phyloP scores from a whole-genome alignment of 257 asterid species.

The Solanum arcanum region DNA sequence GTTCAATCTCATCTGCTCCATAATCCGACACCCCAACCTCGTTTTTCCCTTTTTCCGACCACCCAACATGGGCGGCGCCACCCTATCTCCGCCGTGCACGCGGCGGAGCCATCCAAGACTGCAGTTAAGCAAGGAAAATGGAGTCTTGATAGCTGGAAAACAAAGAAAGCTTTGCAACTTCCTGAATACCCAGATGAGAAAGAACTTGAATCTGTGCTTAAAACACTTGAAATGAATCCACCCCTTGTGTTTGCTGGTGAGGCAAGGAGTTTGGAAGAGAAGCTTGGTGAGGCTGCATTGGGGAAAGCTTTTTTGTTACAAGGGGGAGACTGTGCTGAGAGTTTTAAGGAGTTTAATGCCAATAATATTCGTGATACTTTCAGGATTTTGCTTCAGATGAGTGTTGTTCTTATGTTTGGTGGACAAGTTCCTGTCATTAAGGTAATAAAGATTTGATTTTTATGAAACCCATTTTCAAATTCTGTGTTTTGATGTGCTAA shows the following conservation, averaged over 20 bases:
- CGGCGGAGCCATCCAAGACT: constrained; percentile 59
- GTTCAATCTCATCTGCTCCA: constrained; percentile 23
- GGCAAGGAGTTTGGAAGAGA: constrained; percentile 73
- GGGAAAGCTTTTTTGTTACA: constrained; percentile 78
- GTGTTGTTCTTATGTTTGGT: constrained; percentile 75
- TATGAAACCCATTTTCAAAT: background rate
- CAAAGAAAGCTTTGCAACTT: constrained; percentile 61
- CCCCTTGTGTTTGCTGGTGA: constrained; percentile 88
- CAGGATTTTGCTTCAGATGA: constrained; percentile 70
- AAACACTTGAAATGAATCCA: constrained; percentile 50
- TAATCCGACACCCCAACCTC: constrained; percentile 3
- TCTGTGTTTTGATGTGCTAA: background rate
- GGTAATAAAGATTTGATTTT: constrained; percentile 23
- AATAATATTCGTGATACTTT: constrained; percentile 70
- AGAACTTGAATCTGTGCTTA: constrained; percentile 48
- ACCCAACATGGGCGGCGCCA: constrained; percentile 25
- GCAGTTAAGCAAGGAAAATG: constrained; percentile 18
- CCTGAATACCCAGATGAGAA: constrained; percentile 66
- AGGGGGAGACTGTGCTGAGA: constrained; percentile 89
- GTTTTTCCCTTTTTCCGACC: constrained; percentile 15
- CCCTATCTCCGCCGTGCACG: constrained; percentile 54
- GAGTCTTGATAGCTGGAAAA: constrained; percentile 56
- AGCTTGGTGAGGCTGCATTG: constrained; percentile 64
- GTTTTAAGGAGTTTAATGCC: constrained; percentile 75
- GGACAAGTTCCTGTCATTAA: constrained; percentile 76